Conservation (phyloP, 2,329 filamentous ascomycete genomes). For the Pseudogymnoascus sp. region DNA sequence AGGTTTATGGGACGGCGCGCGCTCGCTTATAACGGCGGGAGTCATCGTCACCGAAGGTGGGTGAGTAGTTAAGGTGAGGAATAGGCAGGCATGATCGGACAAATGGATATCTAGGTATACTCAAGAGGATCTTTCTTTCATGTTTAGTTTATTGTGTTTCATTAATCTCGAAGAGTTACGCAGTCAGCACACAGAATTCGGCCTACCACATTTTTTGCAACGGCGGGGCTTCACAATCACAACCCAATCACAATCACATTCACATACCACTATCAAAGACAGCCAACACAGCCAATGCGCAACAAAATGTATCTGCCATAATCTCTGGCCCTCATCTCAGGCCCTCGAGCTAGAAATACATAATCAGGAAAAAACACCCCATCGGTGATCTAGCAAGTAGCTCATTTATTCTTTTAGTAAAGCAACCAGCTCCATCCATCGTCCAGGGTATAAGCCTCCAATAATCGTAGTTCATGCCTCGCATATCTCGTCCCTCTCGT, state of each 20-base stretch:
- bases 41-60: not conserved
- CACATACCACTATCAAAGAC: not conserved
- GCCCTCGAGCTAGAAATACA: not conserved
- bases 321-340: not conserved
- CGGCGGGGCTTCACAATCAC: not conserved
- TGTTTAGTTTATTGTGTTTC: not conserved
- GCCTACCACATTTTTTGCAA: not conserved
- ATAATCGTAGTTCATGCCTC: slow-evolving; percentile 3
- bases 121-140: not conserved
- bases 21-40: not conserved
- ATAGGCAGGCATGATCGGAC: not conserved
- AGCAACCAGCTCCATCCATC: not conserved
- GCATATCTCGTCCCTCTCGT: slow-evolving; percentile 3
- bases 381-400: not conserved
- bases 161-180: not conserved
- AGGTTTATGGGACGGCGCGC: not conserved
- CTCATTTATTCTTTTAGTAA: not conserved
- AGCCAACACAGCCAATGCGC: not conserved
- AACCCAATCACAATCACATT: too few species aligned
- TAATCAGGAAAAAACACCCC: not conserved
- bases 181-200: not conserved
- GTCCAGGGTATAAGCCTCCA: slow-evolving; percentile 5
- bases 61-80: not conserved
- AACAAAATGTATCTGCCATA: slow-evolving; percentile 5
- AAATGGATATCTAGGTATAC: not conserved